Percentiles rank a stretch among this genome's conserved stretches.
phyloP scores from a whole-genome alignment of 176 grass and related monocot species.

The Tillandsia fasciculata region DNA sequence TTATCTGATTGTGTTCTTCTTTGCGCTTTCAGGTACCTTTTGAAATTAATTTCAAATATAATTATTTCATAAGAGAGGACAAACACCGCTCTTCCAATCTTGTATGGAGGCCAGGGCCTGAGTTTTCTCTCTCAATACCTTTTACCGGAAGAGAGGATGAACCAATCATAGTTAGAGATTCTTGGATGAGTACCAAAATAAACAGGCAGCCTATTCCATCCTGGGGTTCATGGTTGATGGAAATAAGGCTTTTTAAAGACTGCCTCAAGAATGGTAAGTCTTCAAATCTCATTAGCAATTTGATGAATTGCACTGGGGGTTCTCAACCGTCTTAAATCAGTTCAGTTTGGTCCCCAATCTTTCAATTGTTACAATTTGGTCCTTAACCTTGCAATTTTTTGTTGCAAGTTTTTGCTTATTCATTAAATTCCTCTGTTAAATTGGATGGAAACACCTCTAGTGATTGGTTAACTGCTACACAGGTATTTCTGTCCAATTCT shows the following conservation, averaged over 20 bases:
- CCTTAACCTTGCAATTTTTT: no score
- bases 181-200: slow-evolving; percentile 55
- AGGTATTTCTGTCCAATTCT: no score
- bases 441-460: no score
- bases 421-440: no score
- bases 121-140: slow-evolving; percentile 70
- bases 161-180: slow-evolving; percentile 65
- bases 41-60: slow-evolving; percentile 91
- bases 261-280: slow-evolving; percentile 19
- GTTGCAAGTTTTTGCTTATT: no score
- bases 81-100: slow-evolving; percentile 41
- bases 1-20: slow-evolving; percentile 1
- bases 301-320: no score
- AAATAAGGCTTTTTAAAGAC: slow-evolving; percentile 30
- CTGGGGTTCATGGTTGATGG: slow-evolving; percentile 77
- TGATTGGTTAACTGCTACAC: no score
- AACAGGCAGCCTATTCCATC: slow-evolving; percentile 41
- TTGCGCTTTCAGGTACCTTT: slow-evolving; percentile 62
- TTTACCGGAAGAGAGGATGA: slow-evolving; percentile 42
- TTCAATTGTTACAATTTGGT: no score
- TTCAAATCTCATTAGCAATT: not conserved
- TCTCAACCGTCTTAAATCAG: no score
- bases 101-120: slow-evolving; percentile 78
- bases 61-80: slow-evolving; percentile 72
- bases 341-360: no score